Conservation (phyloP, 257 asterid genomes). For the Catharanthus roseus region DNA sequence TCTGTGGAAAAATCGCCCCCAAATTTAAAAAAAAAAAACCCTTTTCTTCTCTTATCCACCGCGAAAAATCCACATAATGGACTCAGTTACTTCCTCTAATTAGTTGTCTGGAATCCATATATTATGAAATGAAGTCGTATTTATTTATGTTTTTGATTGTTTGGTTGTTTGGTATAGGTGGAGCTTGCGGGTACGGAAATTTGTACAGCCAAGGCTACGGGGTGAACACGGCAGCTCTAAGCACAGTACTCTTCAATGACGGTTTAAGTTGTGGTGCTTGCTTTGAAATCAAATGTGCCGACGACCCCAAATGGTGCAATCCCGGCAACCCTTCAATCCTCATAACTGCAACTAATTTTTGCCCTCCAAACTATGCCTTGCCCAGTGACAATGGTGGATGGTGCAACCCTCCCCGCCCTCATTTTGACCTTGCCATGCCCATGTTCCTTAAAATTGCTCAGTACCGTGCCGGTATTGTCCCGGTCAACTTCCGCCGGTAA, state of each 20-base stretch:
- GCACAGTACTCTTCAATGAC: constrained; percentile 69
- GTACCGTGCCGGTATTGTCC: constrained; percentile 75
- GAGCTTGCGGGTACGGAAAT: constrained; percentile 79
- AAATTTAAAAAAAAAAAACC: no score
- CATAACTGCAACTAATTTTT: constrained; percentile 72
- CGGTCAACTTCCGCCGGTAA: constrained; percentile 69
- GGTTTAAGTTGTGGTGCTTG: constrained; percentile 84
- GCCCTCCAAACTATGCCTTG: constrained; percentile 66
- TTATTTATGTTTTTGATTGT: not conserved
- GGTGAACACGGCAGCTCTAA: constrained; percentile 66
- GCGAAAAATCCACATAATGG: not conserved
- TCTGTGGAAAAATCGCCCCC: not conserved
- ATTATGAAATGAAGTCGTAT: no score
- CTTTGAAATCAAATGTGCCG: constrained; percentile 60
- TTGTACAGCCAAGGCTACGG: constrained; percentile 86
- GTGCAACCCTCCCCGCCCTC: constrained; percentile 84
- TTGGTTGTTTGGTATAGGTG: constrained; percentile 30
- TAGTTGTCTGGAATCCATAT: no score
- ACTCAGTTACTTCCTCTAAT: not conserved
- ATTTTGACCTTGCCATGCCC: constrained; percentile 82
- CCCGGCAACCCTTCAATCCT: constrained; percentile 65
- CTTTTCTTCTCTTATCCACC: not conserved
- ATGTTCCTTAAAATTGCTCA: constrained; percentile 69
- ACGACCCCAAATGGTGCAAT: constrained; percentile 47
- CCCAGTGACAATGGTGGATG: constrained; percentile 79